Base-by-base conservation (phyloP, 495 filamentous ascomycete genomes). In the Antarctomyces pellizariae region DNA sequence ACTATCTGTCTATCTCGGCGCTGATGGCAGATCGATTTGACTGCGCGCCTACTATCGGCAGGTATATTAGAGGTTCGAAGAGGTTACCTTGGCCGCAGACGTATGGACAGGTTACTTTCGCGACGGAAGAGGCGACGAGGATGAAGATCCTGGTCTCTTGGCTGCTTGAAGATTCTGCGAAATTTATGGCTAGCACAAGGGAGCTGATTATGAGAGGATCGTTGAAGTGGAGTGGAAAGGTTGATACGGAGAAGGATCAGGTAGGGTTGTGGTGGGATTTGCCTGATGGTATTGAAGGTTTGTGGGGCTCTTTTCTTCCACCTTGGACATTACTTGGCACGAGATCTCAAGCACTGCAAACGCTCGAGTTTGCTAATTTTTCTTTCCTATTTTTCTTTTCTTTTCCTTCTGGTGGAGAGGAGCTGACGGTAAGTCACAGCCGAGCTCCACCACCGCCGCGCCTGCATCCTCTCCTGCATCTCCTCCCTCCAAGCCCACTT, bases 401-500 rank as follows among this genome's bases (percentile, higher is more conserved):
- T 21, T 17, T 11, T 13, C 21, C 15, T 35, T 4, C 16, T 6
- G 17, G 4, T 23, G 16, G 30, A 25, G 18, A 35, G 9, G 19
- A 32, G n/a, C 21, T 42, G 32, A 36, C 27, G 19, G 12, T 10
- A 12, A 8, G 14, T 20, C 21, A 6, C 29, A 80, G 74, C 70
- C 28, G 79, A 89, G 45, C 50, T 89, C 0, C 63, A 68, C 7
- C 59, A 59, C 36, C 65, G 80, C 3, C 67, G 77, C 0, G 57
- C 67, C 23, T 69, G 59, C 39, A 56, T 86, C 15, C 48, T 90
- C 9, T 63, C 73, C 31, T 80, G 75, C 0, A 57, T 92, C 20
- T 64, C 71, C 17, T 82, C 79, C 0, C 47, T 89, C 0, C 77
- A 72, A 38, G 56, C 57, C 0, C 63, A 82, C 38, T 84, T 84